Evolutionary conservation across 1,284 basidiomycete species (phyloP).

Genomic region (Cryptococcus amylolentus): DNA sequence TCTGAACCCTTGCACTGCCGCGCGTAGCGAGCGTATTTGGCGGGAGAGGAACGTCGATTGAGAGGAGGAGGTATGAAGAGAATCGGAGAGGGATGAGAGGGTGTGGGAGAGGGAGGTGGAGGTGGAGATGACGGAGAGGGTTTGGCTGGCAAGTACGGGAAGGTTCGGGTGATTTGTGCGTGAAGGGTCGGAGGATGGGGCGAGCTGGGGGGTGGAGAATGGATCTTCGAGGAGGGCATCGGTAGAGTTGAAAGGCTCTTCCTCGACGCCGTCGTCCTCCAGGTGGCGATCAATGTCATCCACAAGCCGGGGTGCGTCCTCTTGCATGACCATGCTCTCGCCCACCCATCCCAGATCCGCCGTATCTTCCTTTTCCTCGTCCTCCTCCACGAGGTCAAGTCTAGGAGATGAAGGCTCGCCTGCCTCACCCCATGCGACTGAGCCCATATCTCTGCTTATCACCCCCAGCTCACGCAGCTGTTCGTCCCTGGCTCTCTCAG

Average conservation of each 20-base stretch:
- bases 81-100: conserved; percentile 11
- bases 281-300: neutral
- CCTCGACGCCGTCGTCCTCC: conserved; percentile 1
- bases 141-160: neutral
- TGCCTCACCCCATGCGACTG: conserved; percentile 1
- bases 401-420: neutral
- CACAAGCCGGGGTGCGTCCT: neutral
- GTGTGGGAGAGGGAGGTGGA: neutral
- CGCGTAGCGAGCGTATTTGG: conserved; percentile 14
- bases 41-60: conserved; percentile 9
- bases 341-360: conserved; percentile 1
- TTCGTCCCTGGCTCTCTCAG: conserved; percentile 10
- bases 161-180: neutral
- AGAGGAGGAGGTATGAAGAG: conserved; percentile 12
- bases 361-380: neutral
- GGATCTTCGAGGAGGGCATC: conserved; percentile 4
- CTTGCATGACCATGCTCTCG: neutral
- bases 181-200: neutral
- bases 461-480: conserved; percentile 7
- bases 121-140: neutral
- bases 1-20: conserved; percentile 8
- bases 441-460: neutral
- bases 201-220: neutral
- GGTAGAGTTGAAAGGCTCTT: neutral
- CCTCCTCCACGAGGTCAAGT: neutral